These are phyloP conservation scores for Phallus indusiatus DNA, from an alignment of 768 basidiomycete species.

Conservation along the genomic window DNA sequence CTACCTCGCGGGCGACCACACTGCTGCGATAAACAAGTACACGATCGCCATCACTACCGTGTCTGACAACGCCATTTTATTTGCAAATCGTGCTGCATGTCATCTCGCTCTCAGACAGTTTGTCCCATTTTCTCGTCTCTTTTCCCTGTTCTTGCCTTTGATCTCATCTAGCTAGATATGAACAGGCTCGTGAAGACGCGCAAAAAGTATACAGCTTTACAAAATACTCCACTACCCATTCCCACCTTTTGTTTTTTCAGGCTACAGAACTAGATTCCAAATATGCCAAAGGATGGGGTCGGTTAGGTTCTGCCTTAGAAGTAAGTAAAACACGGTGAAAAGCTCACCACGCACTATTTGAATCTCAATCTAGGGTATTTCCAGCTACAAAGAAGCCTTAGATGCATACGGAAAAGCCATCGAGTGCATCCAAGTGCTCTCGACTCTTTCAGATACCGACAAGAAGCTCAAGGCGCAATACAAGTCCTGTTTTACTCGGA, in stretches of 20 bases:
- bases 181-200: neutral
- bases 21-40: conserved; percentile 30
- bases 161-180: neutral
- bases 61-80: conserved; percentile 31
- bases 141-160: neutral
- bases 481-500: conserved; percentile 16
- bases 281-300: conserved; percentile 34
- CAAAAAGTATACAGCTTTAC: neutral
- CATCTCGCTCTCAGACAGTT: conserved; percentile 28
- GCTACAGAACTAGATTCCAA: conserved; percentile 30
- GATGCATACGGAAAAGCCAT: conserved; percentile 9
- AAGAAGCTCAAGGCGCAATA: conserved; percentile 29
- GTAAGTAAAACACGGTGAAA: conserved; percentile 14
- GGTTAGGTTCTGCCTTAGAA: conserved; percentile 26
- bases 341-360: neutral
- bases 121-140: neutral
- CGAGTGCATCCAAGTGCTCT: conserved; percentile 19
- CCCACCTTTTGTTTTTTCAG: conserved; percentile 13
- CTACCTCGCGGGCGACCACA: conserved; percentile 25
- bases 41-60: conserved; percentile 32
- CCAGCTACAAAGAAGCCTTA: conserved; percentile 4
- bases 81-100: conserved; percentile 38
- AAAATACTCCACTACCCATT: neutral
- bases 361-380: neutral
- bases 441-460: conserved; percentile 22